These are phyloP conservation scores for Pestalotiopsis sp. DNA, from an alignment of 2,329 filamentous ascomycete species.

Conservation along the genomic window DNA sequence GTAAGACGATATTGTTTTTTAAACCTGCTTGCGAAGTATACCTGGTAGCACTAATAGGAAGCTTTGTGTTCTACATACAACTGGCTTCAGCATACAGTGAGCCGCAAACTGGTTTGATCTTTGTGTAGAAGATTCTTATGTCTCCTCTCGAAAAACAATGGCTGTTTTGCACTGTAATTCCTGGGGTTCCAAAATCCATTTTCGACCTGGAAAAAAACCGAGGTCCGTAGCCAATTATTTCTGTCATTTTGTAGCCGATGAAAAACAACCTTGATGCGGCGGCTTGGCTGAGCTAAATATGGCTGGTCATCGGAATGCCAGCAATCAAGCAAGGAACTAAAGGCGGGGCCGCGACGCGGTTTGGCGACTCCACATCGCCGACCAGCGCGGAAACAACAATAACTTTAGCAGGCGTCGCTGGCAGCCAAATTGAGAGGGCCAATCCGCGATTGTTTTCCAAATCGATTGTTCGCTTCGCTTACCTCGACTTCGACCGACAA, in stretches of 20 bases:
- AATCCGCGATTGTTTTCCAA: neutral
- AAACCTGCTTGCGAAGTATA: too few species aligned
- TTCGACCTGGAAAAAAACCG: too few species aligned
- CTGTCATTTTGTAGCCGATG: neutral
- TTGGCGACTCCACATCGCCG: neutral
- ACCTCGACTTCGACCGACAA: neutral
- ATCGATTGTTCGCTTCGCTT: neutral
- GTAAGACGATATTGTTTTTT: too few species aligned
- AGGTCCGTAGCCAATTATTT: too few species aligned
- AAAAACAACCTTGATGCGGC: neutral
- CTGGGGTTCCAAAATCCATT: too few species aligned
- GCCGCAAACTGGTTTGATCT: too few species aligned
- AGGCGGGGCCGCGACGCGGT: neutral
- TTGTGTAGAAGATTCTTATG: too few species aligned
- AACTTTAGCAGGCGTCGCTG: neutral
- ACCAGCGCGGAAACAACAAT: conserved; percentile 8
- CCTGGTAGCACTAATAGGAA: too few species aligned
- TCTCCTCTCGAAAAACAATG: too few species aligned
- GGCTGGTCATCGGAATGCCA: neutral
- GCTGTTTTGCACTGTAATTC: too few species aligned
- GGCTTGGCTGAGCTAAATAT: neutral
- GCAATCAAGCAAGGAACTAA: neutral
- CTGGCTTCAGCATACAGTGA: too few species aligned
- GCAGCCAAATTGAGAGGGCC: neutral
- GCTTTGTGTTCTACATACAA: too few species aligned